Conservation (phyloP, 2,329 filamentous ascomycete species). For the Dactylellina drechsleri region DNA sequence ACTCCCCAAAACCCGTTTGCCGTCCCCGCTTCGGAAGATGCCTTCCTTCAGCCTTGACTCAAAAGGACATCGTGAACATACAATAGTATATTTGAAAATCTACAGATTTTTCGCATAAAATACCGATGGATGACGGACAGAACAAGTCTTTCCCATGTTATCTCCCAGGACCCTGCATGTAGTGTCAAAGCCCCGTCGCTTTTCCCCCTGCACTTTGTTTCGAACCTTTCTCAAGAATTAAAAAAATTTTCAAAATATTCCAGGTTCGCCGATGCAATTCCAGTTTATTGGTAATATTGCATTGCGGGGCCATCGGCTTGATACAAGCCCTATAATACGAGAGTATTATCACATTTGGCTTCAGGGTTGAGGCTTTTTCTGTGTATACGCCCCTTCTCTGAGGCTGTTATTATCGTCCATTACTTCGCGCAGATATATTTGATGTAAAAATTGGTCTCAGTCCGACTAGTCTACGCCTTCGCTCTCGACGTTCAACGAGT, state of each 20-base stretch:
- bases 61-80: no score
- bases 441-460: not conserved
- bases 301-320: no score
- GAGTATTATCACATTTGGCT: no score
- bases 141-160: not conserved
- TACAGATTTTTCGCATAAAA: not conserved
- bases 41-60: no score
- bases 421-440: not conserved
- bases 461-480: not conserved
- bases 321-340: no score
- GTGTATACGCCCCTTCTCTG: no score
- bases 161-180: slow-evolving; percentile 5
- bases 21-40: no score
- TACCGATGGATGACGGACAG: slow-evolving; percentile 6
- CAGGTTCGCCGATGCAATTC: slow-evolving; percentile 8
- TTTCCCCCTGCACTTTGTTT: slow-evolving; percentile 1
- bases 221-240: not conserved
- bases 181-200: not conserved
- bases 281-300: not conserved
- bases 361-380: no score
- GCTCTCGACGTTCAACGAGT: not conserved
- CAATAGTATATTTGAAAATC: not conserved
- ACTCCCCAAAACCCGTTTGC: not conserved
- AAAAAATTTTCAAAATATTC: not conserved
- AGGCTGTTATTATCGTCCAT: slow-evolving; percentile 1